Percentiles rank a stretch among this genome's conserved stretches.
phyloP scores from a whole-genome alignment of 352 stramenopile species.

The Poterioochromonas sp. region DNA sequence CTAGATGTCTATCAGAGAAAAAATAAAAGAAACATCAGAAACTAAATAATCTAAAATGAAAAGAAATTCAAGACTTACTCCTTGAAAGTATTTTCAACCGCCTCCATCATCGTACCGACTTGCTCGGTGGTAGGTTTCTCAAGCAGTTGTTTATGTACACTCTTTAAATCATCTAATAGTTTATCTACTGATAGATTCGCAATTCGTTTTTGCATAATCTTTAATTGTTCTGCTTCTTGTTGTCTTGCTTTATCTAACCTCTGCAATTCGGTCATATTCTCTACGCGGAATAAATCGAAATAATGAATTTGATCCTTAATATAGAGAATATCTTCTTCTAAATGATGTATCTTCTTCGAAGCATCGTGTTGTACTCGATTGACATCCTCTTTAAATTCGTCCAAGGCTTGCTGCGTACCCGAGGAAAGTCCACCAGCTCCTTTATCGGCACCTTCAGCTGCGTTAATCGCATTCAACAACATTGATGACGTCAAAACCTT shows the following conservation, averaged over 20 bases:
- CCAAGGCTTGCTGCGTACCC: background rate
- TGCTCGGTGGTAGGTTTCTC: background rate
- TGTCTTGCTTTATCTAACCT: background rate
- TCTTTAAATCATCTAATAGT: slow-evolving; percentile 10
- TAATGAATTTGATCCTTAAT: too few species aligned
- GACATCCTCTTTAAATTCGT: background rate
- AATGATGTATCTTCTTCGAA: too few species aligned
- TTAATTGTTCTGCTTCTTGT: background rate
- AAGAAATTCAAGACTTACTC: too few species aligned
- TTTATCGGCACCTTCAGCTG: background rate
- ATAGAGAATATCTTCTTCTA: too few species aligned
- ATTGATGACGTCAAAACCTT: background rate
- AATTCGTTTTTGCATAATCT: background rate
- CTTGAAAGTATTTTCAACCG: background rate
- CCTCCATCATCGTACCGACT: background rate
- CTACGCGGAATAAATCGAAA: too few species aligned
- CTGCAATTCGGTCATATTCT: too few species aligned
- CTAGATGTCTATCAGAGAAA: background rate
- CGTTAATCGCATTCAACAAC: too few species aligned
- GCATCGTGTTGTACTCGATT: background rate
- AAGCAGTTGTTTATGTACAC: background rate
- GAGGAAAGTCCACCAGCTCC: background rate
- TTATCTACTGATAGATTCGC: slow-evolving; percentile 12
- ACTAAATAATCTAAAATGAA: background rate
- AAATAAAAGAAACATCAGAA: background rate